Percentiles rank a stretch among this genome's conserved stretches.
phyloP scores from a whole-genome alignment of 139 green algal genomes.

The Tetraselmis striata region DNA sequence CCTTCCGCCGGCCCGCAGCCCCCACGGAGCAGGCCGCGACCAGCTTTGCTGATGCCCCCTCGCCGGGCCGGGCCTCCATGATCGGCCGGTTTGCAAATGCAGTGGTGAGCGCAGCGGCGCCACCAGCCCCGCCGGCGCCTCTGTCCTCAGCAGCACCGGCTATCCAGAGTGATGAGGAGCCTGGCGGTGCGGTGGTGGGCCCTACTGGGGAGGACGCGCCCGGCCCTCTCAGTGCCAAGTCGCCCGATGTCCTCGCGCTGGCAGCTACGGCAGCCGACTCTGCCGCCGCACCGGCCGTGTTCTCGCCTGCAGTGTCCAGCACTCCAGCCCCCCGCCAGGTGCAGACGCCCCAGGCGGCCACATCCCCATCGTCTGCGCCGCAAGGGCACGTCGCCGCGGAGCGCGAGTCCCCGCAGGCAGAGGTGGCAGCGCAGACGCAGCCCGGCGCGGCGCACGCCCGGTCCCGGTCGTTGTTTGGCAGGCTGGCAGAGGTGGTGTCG shows the following conservation, averaged over 20 bases:
- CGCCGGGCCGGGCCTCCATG: background rate
- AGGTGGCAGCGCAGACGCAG: background rate
- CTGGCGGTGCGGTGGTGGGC: background rate
- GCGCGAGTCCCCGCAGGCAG: background rate
- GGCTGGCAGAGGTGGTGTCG: background rate
- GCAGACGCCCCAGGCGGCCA: too few relatives aligned
- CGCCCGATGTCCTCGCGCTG: too few relatives aligned
- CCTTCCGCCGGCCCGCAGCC: background rate
- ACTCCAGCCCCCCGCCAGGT: background rate
- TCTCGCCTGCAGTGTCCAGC: background rate
- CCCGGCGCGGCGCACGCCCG: too few relatives aligned
- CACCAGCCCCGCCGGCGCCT: background rate
- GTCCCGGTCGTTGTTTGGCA: background rate
- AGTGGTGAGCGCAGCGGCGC: background rate
- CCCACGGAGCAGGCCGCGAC: too few relatives aligned
- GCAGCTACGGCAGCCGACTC: too few relatives aligned
- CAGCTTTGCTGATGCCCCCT: background rate
- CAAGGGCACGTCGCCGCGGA: background rate
- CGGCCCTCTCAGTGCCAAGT: too few relatives aligned
- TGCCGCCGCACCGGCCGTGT: background rate
- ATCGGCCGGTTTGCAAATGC: background rate
- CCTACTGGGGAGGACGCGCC: too few relatives aligned
- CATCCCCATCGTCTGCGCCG: too few relatives aligned
- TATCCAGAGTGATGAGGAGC: background rate
- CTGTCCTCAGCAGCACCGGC: background rate